A percentile compares a stretch with the other conserved stretches of the same genome.
phyloP scores from a whole-genome alignment of 768 basidiomycete genomes.

The Hericium coralloides region DNA sequence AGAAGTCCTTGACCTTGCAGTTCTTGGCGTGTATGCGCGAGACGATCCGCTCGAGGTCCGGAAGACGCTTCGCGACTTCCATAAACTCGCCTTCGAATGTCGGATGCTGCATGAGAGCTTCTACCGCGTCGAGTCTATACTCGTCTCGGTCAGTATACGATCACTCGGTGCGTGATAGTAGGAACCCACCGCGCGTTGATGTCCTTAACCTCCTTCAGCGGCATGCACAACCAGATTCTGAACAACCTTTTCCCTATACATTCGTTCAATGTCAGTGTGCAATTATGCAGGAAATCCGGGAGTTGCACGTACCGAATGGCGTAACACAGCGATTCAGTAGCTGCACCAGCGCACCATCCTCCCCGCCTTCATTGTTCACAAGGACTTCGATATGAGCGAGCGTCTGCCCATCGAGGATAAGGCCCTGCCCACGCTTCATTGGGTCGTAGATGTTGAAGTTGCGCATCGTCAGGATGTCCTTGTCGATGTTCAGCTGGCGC shows the following conservation, averaged over 20 bases:
- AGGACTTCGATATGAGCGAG: constrained; percentile 91
- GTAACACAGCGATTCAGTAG: constrained; percentile 80
- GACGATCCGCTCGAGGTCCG: constrained; percentile 89
- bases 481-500: constrained; percentile 89
- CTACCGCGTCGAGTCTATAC: constrained; percentile 81
- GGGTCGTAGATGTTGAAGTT: constrained; percentile 98
- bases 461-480: constrained; percentile 89
- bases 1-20: constrained; percentile 80
- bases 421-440: constrained; percentile 78
- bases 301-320: constrained; percentile 63
- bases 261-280: background rate
- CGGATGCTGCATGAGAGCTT: constrained; percentile 78
- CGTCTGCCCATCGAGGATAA: constrained; percentile 91
- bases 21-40: constrained; percentile 93
- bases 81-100: constrained; percentile 72
- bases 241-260: constrained; percentile 77
- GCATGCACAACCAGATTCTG: constrained; percentile 94
- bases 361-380: constrained; percentile 88
- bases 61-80: constrained; percentile 68
- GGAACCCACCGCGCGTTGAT: constrained; percentile 76
- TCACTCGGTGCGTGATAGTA: background rate
- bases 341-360: constrained; percentile 82
- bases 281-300: background rate
- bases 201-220: constrained; percentile 67
- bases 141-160: background rate